Evolutionary conservation across 2,329 filamentous ascomycete species (phyloP).

Genomic region (Penicillium hordei): DNA sequence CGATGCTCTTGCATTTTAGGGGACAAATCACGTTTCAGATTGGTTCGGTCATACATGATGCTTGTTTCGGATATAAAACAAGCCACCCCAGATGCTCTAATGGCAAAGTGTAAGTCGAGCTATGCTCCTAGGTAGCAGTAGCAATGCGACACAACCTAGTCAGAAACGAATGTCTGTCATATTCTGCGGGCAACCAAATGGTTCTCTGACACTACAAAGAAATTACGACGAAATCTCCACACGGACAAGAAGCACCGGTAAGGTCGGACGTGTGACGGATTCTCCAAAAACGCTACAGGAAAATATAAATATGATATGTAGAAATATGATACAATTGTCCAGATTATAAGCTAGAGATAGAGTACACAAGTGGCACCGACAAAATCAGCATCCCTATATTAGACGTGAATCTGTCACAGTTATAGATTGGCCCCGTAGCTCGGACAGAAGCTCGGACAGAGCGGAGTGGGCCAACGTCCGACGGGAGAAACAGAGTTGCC

Average conservation of each 20-base stretch:
- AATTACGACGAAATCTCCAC: neutral
- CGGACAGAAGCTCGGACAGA: slow-evolving; percentile 9
- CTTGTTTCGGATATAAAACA: neutral
- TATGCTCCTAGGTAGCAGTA: neutral
- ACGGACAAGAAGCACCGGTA: neutral
- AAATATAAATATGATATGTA: too few species aligned
- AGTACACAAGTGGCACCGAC: neutral
- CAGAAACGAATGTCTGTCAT: neutral
- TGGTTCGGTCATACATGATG: neutral
- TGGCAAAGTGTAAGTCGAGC: neutral
- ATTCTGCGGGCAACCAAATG: neutral
- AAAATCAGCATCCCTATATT: neutral
- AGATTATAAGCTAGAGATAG: neutral
- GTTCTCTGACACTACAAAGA: neutral
- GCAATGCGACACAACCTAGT: neutral
- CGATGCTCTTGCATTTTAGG: slow-evolving; percentile 27
- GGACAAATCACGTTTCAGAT: neutral
- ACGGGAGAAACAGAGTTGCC: slow-evolving; percentile 17
- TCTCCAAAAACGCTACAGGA: neutral
- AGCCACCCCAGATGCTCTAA: neutral
- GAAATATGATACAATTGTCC: too few species aligned
- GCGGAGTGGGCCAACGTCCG: slow-evolving; percentile 10
- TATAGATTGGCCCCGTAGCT: slow-evolving; percentile 10
- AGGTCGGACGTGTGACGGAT: neutral
- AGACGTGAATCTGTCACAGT: neutral